These are phyloP conservation scores for Arabis alpina DNA, from an alignment of 345 rosid species.

Conservation along the genomic window DNA sequence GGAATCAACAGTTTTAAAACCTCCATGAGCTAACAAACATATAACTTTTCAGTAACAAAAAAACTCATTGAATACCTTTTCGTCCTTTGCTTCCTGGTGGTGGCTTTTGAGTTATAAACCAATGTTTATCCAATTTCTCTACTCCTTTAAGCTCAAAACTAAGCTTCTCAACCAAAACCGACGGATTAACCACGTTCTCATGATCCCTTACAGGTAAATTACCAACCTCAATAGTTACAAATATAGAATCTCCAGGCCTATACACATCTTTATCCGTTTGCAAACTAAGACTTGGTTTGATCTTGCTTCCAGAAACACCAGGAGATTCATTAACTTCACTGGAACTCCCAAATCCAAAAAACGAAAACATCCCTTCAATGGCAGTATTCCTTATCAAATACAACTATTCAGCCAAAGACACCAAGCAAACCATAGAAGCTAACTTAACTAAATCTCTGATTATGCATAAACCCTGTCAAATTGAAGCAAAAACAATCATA, in stretches of 20 bases:
- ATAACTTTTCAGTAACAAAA: constrained; percentile 20
- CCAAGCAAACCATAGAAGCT: constrained; percentile 32
- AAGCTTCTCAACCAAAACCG: constrained; percentile 73
- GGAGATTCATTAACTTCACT: constrained; percentile 39
- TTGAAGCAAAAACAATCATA: not conserved
- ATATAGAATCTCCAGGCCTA: constrained; percentile 81
- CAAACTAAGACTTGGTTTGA: constrained; percentile 57
- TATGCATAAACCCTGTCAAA: constrained; percentile 34
- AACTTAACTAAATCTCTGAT: not conserved
- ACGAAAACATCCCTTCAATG: constrained; percentile 43
- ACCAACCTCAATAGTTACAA: constrained; percentile 67
- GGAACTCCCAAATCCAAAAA: constrained; percentile 44
- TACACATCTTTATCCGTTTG: constrained; percentile 78
- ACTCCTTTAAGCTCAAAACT: constrained; percentile 85
- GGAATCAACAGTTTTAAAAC: constrained; percentile 12
- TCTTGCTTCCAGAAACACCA: constrained; percentile 39
- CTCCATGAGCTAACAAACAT: constrained; percentile 12
- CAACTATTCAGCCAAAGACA: constrained; percentile 22
- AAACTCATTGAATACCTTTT: constrained; percentile 55
- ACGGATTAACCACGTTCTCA: constrained; percentile 38
- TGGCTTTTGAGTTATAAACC: constrained; percentile 79
- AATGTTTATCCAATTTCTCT: constrained; percentile 79
- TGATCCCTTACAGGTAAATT: constrained; percentile 42
- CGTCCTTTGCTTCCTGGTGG: constrained; percentile 62
- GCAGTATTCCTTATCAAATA: constrained; percentile 3